Percentiles rank a stretch among this genome's conserved stretches.
Conservation (phyloP, 2,329 filamentous ascomycete genomes). For the Cordyceps cateniannulata region DNA sequence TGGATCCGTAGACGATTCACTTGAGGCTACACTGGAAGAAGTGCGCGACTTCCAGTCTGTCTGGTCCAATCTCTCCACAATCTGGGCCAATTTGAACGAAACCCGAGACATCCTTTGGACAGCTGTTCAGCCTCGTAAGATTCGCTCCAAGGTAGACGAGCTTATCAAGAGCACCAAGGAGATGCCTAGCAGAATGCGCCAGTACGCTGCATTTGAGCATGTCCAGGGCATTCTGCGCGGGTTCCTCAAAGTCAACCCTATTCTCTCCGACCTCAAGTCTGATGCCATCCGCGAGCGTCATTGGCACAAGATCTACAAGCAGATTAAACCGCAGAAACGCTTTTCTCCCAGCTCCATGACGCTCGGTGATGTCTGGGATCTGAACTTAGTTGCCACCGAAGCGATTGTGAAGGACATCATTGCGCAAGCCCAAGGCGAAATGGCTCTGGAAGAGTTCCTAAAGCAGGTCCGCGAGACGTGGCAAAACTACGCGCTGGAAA, state of each 20-base stretch:
- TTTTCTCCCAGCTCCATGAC: constrained; percentile 94
- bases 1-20: constrained; percentile 68
- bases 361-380: constrained; percentile 96
- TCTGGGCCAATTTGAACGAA: constrained; percentile 94
- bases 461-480: constrained; percentile 95
- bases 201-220: constrained; percentile 99
- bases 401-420: constrained; percentile 88
- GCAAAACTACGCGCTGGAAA: constrained; percentile 89
- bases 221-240: constrained; percentile 87
- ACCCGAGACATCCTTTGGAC: constrained; percentile 90
- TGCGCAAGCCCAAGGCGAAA: constrained; percentile 91
- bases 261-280: constrained; percentile 87
- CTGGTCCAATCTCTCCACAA: constrained; percentile 90
- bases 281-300: constrained; percentile 94
- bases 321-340: constrained; percentile 82
- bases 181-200: constrained; percentile 97
- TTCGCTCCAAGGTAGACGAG: constrained; percentile 80
- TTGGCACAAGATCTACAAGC: constrained; percentile 97
- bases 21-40: constrained; percentile 84
- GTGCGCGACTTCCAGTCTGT: constrained; percentile 99
- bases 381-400: constrained; percentile 84
- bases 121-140: constrained; percentile 89
- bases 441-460: constrained; percentile 96
- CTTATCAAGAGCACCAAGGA: constrained; percentile 98
- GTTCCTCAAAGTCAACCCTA: constrained; percentile 81